Evolutionary conservation across 208 protist genomes (phyloP), one percentile per base, ranked within the genome.

Genomic region (Leishmania turanica): DNA sequence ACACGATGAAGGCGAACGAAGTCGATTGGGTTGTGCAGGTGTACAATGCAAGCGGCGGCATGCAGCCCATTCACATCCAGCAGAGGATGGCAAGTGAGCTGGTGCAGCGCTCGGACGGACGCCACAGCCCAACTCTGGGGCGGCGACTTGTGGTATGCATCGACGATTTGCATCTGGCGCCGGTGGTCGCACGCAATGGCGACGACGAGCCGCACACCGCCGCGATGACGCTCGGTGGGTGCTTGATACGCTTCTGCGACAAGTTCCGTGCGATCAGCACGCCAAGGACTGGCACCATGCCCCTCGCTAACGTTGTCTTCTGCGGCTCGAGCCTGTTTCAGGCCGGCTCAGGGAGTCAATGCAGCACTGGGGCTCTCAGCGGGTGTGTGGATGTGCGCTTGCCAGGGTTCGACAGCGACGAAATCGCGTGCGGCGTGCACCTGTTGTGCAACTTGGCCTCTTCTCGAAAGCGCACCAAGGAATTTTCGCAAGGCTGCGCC

Each of bases 151-250:
- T 96, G 4, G 84, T 97, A 45, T 96, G 90, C 84, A 91, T 97
- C 42, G 94, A 97, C 75, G 94, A 97, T 86, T 82, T 96, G n/a
- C 89, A 96, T 78, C 78, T 96, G 51, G 86, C 86, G 13, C 87
- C 79, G 27, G 37, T 62, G 37, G 53, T 80, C 21, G 19, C 45
- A 56, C n/a, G 21, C 77, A 80, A 82, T 40, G 56, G 68, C 4
- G 60, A 64, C 54, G 78, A 24, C 37, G 40, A 66, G 51, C 15
- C 45, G 13, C 42, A 62, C 17, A 77, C 34, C 40, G 53, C 31
- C 74, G 27, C 74, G 40, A 45, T 66, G 51, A 87, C 90, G 15
- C 72, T 89, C 27, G 88, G 87, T 13, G 88, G 89, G 45, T 69
- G 77, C 82, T 79, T 97, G 45, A 91, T 96, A 54, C 87, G 89